A percentile compares a stretch with the other conserved stretches of the same genome.
Conservation (phyloP, 164 flowering plant species). For the Amborella trichopoda region DNA sequence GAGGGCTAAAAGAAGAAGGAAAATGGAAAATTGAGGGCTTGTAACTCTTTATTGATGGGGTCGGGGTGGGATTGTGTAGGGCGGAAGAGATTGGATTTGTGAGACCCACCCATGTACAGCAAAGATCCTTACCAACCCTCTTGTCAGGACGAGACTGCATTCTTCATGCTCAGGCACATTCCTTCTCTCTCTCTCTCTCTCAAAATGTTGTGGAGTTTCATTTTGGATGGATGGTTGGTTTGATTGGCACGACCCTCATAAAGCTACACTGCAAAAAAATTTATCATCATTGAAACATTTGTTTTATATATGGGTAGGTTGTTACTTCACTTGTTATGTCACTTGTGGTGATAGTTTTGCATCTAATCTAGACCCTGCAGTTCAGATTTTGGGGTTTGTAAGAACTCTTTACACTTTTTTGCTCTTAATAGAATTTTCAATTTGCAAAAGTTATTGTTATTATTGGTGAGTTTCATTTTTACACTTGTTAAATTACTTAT, state of each 20-base stretch:
- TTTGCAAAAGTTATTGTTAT: no score
- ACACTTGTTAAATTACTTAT: no score
- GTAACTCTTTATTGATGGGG: background rate
- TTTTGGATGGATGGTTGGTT: background rate
- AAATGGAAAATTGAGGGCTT: background rate
- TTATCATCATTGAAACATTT: background rate
- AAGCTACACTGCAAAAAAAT: background rate
- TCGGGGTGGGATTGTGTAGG: slow-evolving; percentile 24
- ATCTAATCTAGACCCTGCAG: no score
- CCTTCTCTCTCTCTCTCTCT: no score
- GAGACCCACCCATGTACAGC: slow-evolving; percentile 67
- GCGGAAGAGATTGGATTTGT: slow-evolving; percentile 70
- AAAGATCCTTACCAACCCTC: slow-evolving; percentile 56
- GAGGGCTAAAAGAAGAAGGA: background rate
- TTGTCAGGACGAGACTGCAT: slow-evolving; percentile 80
- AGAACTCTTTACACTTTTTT: no score
- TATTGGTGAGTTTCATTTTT: no score
- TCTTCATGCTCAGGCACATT: slow-evolving; percentile 96
- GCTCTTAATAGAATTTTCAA: no score
- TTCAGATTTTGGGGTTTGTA: no score
- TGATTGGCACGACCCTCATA: background rate
- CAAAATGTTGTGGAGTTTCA: no score
- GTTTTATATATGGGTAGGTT: background rate
- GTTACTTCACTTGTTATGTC: background rate
- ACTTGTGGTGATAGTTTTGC: background rate